Base-by-base conservation (phyloP, 345 rosid genomes). In the Camelina neglecta region DNA sequence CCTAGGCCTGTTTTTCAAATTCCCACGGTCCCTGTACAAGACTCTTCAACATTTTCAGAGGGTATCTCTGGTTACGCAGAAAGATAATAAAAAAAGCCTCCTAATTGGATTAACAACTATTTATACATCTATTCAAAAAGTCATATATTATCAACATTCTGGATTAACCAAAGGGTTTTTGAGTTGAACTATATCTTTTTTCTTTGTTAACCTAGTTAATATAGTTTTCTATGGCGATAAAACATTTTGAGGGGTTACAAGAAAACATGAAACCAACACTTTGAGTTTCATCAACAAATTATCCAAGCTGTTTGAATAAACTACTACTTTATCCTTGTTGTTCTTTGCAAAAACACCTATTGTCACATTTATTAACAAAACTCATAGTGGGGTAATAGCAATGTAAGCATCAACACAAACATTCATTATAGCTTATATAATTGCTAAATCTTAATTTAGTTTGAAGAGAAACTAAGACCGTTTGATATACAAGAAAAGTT, bases 1-100 rank as follows among this genome's bases (percentile, higher is more conserved):
- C 81, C 78, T 6, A 67, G n/a, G 16, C 81, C 76, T 1, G 54
- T 16, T 18, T 23, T 49, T 18, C 71, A 51, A 50, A 56, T 58
- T 26, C 54, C 54, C 1, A 6, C 31, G 5, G 1, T 8, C 6
- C 1, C 23, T 15, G 0, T 44, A 8, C 54, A 44, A 44, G 23
- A 42, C 23, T 62, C 53, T 62, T 63, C 54, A 13, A 26, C 0
- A 8, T 3, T 44, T 8, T 15, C 15, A 5, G 68, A 45, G 15
- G 54, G 8, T 44, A 44, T 26, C 13, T 63, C 38, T 15, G 8
- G 2, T 36, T 24, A 44, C 20, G 15, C 23, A 44, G 21, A 44
- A 24, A 4, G 4, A 63, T 42, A 36, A 62, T 18, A 18, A 18
- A 18, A 18, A 18, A 18, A 18, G 18, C 18, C 0, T 18, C 18